Evolutionary conservation across 1,284 basidiomycete genomes (phyloP), one percentile per base, ranked within the genome.

Genomic region (Papiliotrema fonsecae): DNA sequence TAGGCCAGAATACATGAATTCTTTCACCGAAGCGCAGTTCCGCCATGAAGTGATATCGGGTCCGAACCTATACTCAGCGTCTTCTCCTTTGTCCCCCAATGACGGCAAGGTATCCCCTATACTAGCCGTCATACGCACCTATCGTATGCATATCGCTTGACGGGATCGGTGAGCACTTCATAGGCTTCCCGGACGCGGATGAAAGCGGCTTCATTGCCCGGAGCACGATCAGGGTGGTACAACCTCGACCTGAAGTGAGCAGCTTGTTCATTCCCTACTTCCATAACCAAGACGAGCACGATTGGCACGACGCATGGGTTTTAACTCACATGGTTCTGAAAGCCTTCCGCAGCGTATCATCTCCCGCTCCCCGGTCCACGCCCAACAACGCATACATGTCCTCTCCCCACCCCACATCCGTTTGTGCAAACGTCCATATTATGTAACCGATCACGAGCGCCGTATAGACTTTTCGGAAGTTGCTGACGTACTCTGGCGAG

Each of bases 121-220:
- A 7, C 38, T 16, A 35, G 4, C n/a, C n/a, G n/a, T n/a, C 7
- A 49, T 49, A 84, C 85, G 81, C 77, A 72, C 67, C 72, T 60
- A 45, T 93, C 89, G 68, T 93, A 93, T 0, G 88, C 89, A 73
- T 88, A 91, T 40, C 88, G 75, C 50, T 84, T 83, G 1, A 82
- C 77, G 0, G 89, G 87, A 58, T 90, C 81, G 51, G 82, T 87
- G 27, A 93, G 70, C 0, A 83, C 82, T 65, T 93, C 88, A 62
- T 85, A 91, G 18, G 85, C 86, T 58, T 83, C 80, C 45, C 88
- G 76, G 2, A 87, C 81, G 25, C 76, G 64, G 50, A 91, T 87
- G 65, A 92, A 93, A 18, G 41, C 37, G 7, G 50, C 45, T 5
- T 76, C 76, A 51, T 83, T 82, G n/a, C 76, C 72, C 0, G 87